These are phyloP conservation scores for Pyronema omphalodes DNA, from an alignment of 495 filamentous ascomycete species.

Conservation along the genomic window DNA sequence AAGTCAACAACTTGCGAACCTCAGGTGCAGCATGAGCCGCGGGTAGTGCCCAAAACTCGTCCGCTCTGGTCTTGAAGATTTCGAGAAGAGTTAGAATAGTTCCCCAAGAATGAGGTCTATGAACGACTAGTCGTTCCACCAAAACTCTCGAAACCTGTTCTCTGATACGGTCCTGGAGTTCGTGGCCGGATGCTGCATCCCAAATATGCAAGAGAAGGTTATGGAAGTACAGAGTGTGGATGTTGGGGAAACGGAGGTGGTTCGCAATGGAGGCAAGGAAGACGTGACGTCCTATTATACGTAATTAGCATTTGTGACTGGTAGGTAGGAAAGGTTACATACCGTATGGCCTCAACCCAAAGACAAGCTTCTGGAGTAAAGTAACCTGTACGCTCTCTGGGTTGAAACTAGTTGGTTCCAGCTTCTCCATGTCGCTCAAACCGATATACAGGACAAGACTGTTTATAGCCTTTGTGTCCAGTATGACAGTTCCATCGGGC, in stretches of 20 bases:
- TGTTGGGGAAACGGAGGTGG: constrained; percentile 78
- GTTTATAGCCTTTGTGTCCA: constrained; percentile 56
- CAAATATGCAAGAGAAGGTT: constrained; percentile 77
- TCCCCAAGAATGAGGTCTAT: constrained; percentile 92
- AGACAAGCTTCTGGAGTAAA: constrained; percentile 55
- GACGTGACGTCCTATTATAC: constrained; percentile 48
- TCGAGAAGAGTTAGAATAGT: constrained; percentile 79
- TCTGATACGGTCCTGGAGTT: constrained; percentile 62
- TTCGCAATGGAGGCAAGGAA: constrained; percentile 71
- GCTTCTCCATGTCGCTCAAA: constrained; percentile 42
- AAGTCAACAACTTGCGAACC: not conserved
- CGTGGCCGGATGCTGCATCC: constrained; percentile 54
- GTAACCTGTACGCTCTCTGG: constrained; percentile 49
- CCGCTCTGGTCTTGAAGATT: constrained; percentile 73
- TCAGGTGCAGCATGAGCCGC: constrained; percentile 47
- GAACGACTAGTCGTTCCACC: constrained; percentile 69
- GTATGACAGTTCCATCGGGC: constrained; percentile 34
- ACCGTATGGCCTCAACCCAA: constrained; percentile 48
- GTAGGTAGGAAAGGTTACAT: not conserved
- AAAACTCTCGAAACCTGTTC: constrained; percentile 79
- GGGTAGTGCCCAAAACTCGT: constrained; percentile 76
- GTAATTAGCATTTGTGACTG: not conserved
- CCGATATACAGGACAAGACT: constrained; percentile 71
- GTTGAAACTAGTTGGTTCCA: constrained; percentile 48
- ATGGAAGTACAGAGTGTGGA: constrained; percentile 83